Base-by-base conservation (phyloP, 2,329 filamentous ascomycete genomes). In the Diplodia intermedia region DNA sequence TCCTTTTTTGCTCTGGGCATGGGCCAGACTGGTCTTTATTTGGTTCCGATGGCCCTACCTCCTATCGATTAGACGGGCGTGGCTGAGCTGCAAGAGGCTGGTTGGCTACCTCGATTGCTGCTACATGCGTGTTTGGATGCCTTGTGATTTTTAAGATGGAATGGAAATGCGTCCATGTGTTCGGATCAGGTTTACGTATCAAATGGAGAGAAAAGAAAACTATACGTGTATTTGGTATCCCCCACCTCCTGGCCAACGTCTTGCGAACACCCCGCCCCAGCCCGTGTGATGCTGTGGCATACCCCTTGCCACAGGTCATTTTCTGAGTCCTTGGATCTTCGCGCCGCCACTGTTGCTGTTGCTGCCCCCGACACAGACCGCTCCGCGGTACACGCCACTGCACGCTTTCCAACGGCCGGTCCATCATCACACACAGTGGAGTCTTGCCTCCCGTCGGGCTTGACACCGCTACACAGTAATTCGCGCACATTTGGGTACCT, bases 131-230 rank as follows among this genome's bases (percentile, higher is more conserved):
- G 43, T 63, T 63, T 63, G 60, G 60, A 38, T 63, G 23, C 40
- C 57, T 63, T 52, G 40, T 63, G 57, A 29, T 62, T 63, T 47
- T 47, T 15, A 50, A 26, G 60, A 52, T 26, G 47, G 43, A 33
- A 63, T 36, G 60, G 60, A 63, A 52, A 63, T 63, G 60, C 47
- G 60, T 49, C 60, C 47, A 63, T 63, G 60, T 63, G 60, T 63
- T 63, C 47, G 60, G 60, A 63, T 63, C 60, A 63, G 60, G 60
- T 52, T 60, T 63, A 63, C 60, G 50, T 63, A 63, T 52, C 47
- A 50, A 55, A 63, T 52, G 60, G 60, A 63, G 50, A 29, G 47
- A 63, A 33, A 56, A 57, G n/a, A 63, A 63, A 63, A 63, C 60
- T 52, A 63, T 52, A 63, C 47, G 29, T 63, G 60, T 63, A 63